Evolutionary conservation across 225 moss, liverwort and hornwort genomes (phyloP), one percentile per base, ranked within the genome.

Genomic region (Bryoerythrophyllum caledonicum): DNA sequence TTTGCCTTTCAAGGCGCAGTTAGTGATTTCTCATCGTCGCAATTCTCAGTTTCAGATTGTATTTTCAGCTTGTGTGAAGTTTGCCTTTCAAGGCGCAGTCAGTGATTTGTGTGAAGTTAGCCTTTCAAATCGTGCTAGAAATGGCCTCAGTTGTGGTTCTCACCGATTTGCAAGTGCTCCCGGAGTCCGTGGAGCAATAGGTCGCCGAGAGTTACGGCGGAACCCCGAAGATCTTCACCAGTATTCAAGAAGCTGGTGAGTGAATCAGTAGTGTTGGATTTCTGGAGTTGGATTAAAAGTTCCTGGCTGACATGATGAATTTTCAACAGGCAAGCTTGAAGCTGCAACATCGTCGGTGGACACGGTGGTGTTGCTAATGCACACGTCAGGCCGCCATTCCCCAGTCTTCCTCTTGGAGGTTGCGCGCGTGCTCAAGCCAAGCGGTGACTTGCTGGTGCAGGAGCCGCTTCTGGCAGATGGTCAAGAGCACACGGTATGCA

Each of bases 91-190:
- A n/a, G n/a, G n/a, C n/a, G n/a, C n/a, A n/a, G n/a, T n/a, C n/a
- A n/a, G n/a, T n/a, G n/a, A n/a, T n/a, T n/a, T n/a, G n/a, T n/a
- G n/a, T n/a, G n/a, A n/a, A n/a, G n/a, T n/a, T n/a, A n/a, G n/a
- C n/a, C n/a, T n/a, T n/a, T n/a, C n/a, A 32, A 5, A 32, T 32
- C 32, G n/a, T n/a, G n/a, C n/a, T n/a, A n/a, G n/a, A n/a, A n/a
- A 99, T 99, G 99, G 95, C 89, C 53, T 71, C 65, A 61, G 92
- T 89, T 44, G 59, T 93, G 70, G 54, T 95, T 79, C 87, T 90
- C n/a, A 93, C 93, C 44, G 95, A 99, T 76, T 73, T 83, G 63
- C 40, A 80, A 67, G 49, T 76, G 27, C 84, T 95, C 21, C 86
- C 91, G 12, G 90, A 81, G 0, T 80, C 83, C 12, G 86, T 75